phyloP scores from a whole-genome alignment of 129 eudicot species.

The Artemisia annua region DNA sequence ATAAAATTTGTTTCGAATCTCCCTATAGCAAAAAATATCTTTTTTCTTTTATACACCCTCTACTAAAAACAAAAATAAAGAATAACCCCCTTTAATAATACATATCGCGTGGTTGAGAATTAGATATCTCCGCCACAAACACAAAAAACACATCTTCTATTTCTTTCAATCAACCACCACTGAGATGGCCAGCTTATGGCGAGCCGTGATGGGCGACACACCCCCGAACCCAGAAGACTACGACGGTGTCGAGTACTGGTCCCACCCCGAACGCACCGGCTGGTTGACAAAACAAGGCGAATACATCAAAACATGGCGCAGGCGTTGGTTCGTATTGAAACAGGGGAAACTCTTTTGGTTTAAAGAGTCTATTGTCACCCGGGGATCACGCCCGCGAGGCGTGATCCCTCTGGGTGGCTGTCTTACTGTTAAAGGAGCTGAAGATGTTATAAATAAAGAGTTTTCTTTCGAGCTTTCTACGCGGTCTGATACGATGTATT shows the following conservation, averaged over 20 bases:
- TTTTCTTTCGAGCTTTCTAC: too few species aligned
- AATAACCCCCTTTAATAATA: too few species aligned
- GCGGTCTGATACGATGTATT: constrained; percentile 41
- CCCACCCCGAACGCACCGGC: constrained; percentile 80
- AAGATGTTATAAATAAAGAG: constrained; percentile 45
- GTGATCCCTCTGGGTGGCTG: constrained; percentile 74
- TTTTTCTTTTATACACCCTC: too few species aligned
- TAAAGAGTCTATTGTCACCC: constrained; percentile 74
- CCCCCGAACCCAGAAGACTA: constrained; percentile 45
- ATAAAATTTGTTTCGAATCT: too few species aligned
- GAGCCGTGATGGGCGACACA: constrained; percentile 69
- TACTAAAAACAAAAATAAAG: too few species aligned
- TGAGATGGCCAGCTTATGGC: constrained; percentile 66
- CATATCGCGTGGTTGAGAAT: neutral
- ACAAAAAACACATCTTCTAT: neutral
- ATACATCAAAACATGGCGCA: constrained; percentile 98
- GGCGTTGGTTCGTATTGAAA: constrained; percentile 94
- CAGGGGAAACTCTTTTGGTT: constrained; percentile 96
- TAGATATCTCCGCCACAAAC: constrained; percentile 3
- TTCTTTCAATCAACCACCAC: neutral
- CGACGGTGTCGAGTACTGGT: constrained; percentile 79
- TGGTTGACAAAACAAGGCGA: constrained; percentile 98
- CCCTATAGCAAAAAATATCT: too few species aligned
- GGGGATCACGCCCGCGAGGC: constrained; percentile 86
- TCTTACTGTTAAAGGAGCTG: constrained; percentile 93